Base-by-base conservation (phyloP, 2,329 filamentous ascomycete species). In the Phaeomoniella chlamydospora region DNA sequence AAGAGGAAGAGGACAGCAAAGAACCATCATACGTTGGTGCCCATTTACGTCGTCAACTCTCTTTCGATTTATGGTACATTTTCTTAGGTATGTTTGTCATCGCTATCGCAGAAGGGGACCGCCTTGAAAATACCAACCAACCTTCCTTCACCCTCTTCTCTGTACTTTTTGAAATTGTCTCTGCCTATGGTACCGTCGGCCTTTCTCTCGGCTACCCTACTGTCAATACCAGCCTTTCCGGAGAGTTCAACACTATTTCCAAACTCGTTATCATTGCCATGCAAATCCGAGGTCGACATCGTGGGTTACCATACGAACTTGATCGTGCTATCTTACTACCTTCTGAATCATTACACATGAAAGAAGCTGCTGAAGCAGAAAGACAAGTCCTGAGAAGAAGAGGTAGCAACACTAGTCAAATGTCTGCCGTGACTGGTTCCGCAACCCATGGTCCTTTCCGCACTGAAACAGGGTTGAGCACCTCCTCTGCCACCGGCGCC, bases 21-120 rank as follows among this genome's bases (percentile, higher is more conserved):
- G 71, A 79, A 31, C 73, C 84, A 31, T 88, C 79, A 41, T 96
- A 94, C 48, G 80, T 98, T 35, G 83, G 85, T 2, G 78, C 83
- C 35, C 90, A 98, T 72, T 70, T 98, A 54, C 81, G 90, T 26
- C 77, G 82, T 33, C 90, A 98, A 57, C 71, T 98, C 22, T 93
- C 86, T 37, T 98, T 98, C 61, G 90, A 98, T 59, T 58, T 98
- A 57, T 98, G 90, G 90, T 98, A 86, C 50, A 80, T 98, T 39
- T 94, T 93, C 52, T 56, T 96, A 15, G 90, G 90, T 1, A 75
- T 93, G 47, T 98, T 98, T 60, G 73, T 96, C 53, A 81, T 98
- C 49, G 71, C 80, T 41, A 94, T 98, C 48, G 77, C 82, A 18
- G 92, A 98, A 60, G 88, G 86, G 3, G 39, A 49, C 5, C 74